These are phyloP conservation scores for Priceomyces medius DNA, from an alignment of 805 yeast genomes.

Conservation along the genomic window DNA sequence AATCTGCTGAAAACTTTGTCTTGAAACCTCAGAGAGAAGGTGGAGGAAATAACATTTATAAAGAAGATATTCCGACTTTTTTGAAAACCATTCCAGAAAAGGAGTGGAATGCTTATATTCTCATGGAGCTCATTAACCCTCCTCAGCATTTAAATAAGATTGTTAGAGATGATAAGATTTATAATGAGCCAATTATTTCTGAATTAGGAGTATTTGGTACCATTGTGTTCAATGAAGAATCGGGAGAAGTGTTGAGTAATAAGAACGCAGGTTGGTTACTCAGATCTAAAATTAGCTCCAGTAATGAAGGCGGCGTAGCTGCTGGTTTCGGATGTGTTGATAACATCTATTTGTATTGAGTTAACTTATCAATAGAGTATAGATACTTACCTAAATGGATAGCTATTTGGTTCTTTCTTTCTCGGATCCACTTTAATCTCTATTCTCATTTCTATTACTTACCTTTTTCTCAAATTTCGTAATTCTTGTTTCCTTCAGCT, in stretches of 20 bases:
- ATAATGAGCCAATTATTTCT: conserved; percentile 74
- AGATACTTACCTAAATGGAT: background rate
- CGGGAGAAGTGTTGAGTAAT: conserved; percentile 59
- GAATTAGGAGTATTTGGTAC: conserved; percentile 93
- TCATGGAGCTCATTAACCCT: conserved; percentile 91
- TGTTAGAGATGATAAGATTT: conserved; percentile 61
- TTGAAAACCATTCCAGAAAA: conserved; percentile 55
- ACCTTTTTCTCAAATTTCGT: too few species aligned
- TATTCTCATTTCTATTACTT: background rate
- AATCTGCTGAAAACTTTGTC: conserved; percentile 69
- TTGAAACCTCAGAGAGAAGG: conserved; percentile 98
- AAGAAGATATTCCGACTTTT: conserved; percentile 78
- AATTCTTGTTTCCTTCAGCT: background rate
- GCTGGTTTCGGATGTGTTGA: conserved; percentile 99
- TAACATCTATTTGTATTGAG: conserved; percentile 57
- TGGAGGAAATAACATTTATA: conserved; percentile 94
- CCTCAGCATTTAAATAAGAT: conserved; percentile 67
- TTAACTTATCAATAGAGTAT: background rate
- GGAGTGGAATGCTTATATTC: conserved; percentile 86
- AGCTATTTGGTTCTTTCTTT: too few species aligned
- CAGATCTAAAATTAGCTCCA: conserved; percentile 81
- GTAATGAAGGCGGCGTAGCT: conserved; percentile 98
- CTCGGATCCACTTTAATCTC: background rate
- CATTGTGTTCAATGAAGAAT: conserved; percentile 64
- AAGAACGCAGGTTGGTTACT: conserved; percentile 79